Evolutionary conservation across 2,329 filamentous ascomycete species (phyloP), one percentile per base, ranked within the genome.

Genomic region (Botrytis fabae): DNA sequence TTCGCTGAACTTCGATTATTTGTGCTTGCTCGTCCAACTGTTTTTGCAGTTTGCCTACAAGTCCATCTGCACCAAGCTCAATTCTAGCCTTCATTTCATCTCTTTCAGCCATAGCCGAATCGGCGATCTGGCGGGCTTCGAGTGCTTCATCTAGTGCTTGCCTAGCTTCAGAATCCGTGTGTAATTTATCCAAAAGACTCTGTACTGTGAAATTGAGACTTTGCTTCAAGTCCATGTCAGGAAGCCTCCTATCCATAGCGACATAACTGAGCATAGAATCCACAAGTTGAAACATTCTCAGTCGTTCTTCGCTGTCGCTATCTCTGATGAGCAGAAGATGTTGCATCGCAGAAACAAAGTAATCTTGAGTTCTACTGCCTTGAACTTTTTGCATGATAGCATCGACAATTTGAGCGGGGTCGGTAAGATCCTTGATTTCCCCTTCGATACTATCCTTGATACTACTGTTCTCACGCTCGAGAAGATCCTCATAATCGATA

Each of bases 181-280:
- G 96, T 70, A 99, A 86, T 83, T 97, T 97, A 84, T 98, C 96
- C 75, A 99, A 86, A 77, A 99, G 86, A 82, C 90, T 97, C 84
- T 98, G 96, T 16, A 99, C 96, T 0, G 95, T 98, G 80, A 98
- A 98, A 82, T 97, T 98, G 76, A 99, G 88, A 80, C 94, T 97
- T 82, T 98, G 95, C 85, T 98, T 98, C 74, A 99, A 88, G 82
- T 99, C 96, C 90, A 98, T 95, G 82, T 99, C 95, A 57, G 96
- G 96, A 76, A 98, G 83, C 76, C 96, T 89, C 80, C 96, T 90
- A 82, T 99, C 96, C 95, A 99, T 99, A 78, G 95, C 95, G 75
- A 99, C 95, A 82, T 98, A 98, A 83, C 94, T 97, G 77, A 99
- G 90, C 94, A 98, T 98, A n/a, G 93, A 92, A 83, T 99, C 96